Evolutionary conservation across 768 basidiomycete species (phyloP).

Genomic region (Pholiota molesta): DNA sequence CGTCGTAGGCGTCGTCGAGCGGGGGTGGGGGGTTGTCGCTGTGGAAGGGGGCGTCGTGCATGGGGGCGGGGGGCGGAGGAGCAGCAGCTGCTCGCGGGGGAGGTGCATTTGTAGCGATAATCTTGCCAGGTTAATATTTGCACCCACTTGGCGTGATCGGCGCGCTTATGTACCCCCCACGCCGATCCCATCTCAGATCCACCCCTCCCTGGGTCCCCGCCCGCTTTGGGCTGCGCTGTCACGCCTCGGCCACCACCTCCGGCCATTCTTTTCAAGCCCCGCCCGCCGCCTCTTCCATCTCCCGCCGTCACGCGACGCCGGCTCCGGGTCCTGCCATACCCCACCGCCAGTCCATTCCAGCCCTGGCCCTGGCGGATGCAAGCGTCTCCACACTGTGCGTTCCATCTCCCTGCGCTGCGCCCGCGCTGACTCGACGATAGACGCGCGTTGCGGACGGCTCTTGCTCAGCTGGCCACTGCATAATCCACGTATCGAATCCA

Average conservation of each 20-base stretch:
- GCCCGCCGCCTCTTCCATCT: neutral
- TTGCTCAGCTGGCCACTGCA: too few species aligned
- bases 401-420: too few species aligned
- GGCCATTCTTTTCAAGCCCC: neutral
- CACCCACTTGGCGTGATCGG: neutral
- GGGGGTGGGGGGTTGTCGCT: conserved; percentile 5
- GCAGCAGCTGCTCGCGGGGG: neutral
- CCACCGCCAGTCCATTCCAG: too few species aligned
- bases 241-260: neutral
- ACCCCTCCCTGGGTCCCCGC: neutral
- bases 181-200: neutral
- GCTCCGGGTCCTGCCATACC: neutral
- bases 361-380: too few species aligned
- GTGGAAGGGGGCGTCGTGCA: conserved; percentile 10
- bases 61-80: neutral
- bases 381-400: too few species aligned
- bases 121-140: neutral
- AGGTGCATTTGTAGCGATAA: conserved; percentile 6
- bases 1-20: conserved; percentile 10
- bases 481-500: too few species aligned
- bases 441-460: too few species aligned
- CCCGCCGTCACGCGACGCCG: neutral
- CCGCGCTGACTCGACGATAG: too few species aligned
- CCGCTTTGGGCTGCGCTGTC: neutral
- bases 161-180: neutral